Conservation (phyloP, 2,329 filamentous ascomycete species). For the Diplodia intermedia region DNA sequence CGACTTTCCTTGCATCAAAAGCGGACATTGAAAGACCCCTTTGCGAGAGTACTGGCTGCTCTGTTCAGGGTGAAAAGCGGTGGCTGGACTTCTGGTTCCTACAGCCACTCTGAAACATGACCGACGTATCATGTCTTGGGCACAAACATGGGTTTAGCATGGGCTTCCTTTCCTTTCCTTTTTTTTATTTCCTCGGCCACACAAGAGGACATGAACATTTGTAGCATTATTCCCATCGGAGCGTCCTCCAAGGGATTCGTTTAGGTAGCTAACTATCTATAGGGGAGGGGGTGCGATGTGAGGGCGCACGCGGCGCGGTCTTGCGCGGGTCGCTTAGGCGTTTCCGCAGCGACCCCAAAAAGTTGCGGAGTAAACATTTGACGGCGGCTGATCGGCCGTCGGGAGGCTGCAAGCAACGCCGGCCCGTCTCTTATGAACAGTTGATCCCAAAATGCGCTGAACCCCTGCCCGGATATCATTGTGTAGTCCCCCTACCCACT, state of each 20-base stretch:
- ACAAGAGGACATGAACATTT: not conserved
- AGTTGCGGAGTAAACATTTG: slow-evolving; percentile 1
- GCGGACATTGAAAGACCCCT: not conserved
- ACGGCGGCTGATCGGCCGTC: not conserved
- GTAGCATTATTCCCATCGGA: slow-evolving; percentile 1
- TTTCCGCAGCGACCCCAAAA: slow-evolving; percentile 9
- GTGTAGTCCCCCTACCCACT: not conserved
- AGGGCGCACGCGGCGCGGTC: slow-evolving; percentile 4
- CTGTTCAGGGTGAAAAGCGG: not conserved
- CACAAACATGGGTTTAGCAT: not conserved
- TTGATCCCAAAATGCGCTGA: slow-evolving; percentile 1
- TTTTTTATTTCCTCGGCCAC: not conserved
- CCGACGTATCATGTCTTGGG: not conserved
- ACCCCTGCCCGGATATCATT: slow-evolving; percentile 13
- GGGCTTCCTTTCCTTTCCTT: not conserved
- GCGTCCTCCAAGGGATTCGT: not conserved
- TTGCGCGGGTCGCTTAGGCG: not conserved
- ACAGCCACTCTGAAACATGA: not conserved
- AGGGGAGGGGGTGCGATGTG: not conserved
- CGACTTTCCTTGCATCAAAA: not conserved
- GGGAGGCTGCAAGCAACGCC: not conserved
- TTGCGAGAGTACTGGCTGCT: not conserved
- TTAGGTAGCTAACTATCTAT: slow-evolving; percentile 12
- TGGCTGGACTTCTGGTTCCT: not conserved
- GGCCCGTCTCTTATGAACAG: not conserved